phyloP scores from a whole-genome alignment of 176 grass and related monocot species.

The Rhipidocladum racemiflorum region DNA sequence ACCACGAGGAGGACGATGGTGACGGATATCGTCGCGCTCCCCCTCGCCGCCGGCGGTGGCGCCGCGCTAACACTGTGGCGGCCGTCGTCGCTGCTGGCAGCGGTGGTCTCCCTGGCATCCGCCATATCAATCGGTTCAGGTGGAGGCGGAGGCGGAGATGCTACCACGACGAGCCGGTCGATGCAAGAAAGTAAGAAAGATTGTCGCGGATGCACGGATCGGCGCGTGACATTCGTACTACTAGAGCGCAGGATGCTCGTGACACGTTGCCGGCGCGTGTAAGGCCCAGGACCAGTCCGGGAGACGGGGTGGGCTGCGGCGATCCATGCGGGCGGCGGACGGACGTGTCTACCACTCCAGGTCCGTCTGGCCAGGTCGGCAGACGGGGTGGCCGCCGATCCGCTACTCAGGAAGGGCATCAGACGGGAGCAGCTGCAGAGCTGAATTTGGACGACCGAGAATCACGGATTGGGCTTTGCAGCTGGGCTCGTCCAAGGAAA shows the following conservation, averaged over 20 bases:
- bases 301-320: not conserved
- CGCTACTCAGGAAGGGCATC: not conserved
- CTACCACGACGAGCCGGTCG: not conserved
- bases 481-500: no score
- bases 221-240: no score
- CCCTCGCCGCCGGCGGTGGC: not conserved
- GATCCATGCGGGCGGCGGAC: not conserved
- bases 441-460: no score
- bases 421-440: not conserved
- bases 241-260: not conserved
- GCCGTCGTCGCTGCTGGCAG: not conserved
- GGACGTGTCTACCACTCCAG: not conserved
- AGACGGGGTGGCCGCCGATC: no score
- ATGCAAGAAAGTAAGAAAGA: not conserved
- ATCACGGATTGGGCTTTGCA: no score
- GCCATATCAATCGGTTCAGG: not conserved
- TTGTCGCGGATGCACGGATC: not conserved
- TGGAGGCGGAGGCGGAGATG: not conserved
- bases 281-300: not conserved
- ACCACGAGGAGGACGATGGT: constrained; percentile 36
- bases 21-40: constrained; percentile 23
- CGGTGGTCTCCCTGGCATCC: not conserved
- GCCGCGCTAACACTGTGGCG: not conserved
- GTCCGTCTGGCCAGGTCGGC: no score
- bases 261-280: constrained; percentile 20